Percentiles rank a stretch among this genome's conserved stretches.
phyloP scores from a whole-genome alignment of 2,329 filamentous ascomycete species.

The Botryosphaeria dothidea region DNA sequence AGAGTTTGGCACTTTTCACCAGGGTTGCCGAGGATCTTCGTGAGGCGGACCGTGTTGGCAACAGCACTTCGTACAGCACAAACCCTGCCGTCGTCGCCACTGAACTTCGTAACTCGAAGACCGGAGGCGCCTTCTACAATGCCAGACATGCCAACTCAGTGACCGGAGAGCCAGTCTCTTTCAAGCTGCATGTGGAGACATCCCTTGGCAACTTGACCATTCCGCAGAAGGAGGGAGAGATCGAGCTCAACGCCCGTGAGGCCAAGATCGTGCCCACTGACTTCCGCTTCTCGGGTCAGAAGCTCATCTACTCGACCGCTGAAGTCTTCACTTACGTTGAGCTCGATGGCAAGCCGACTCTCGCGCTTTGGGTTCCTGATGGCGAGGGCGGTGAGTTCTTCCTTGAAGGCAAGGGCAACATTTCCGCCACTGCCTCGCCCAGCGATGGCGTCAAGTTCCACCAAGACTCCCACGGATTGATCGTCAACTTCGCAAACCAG shows the following conservation, averaged over 20 bases:
- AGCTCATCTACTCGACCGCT: slow-evolving; percentile 53
- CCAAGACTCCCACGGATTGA: slow-evolving; percentile 38
- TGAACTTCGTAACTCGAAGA: slow-evolving; percentile 61
- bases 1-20: slow-evolving; percentile 62
- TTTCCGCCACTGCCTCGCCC: slow-evolving; percentile 41
- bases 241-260: slow-evolving; percentile 61
- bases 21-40: slow-evolving; percentile 59
- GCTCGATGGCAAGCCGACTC: slow-evolving; percentile 35
- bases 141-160: slow-evolving; percentile 57
- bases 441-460: slow-evolving; percentile 44
- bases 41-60: slow-evolving; percentile 52
- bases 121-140: slow-evolving; percentile 60
- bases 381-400: slow-evolving; percentile 45
- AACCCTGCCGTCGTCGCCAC: slow-evolving; percentile 56
- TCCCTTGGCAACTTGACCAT: slow-evolving; percentile 57
- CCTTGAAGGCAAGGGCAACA: slow-evolving; percentile 38
- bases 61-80: slow-evolving; percentile 53
- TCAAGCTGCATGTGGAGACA: slow-evolving; percentile 58
- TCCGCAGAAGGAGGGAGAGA: slow-evolving; percentile 51
- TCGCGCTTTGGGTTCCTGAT: slow-evolving; percentile 41
- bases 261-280: slow-evolving; percentile 64
- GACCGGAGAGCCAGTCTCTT: slow-evolving; percentile 52
- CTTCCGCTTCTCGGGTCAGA: slow-evolving; percentile 56
- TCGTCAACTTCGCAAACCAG: slow-evolving; percentile 33
- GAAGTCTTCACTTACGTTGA: slow-evolving; percentile 50